Evolutionary conservation across 176 grass and related monocot genomes (phyloP).

Genomic region (Ensete glaucum): DNA sequence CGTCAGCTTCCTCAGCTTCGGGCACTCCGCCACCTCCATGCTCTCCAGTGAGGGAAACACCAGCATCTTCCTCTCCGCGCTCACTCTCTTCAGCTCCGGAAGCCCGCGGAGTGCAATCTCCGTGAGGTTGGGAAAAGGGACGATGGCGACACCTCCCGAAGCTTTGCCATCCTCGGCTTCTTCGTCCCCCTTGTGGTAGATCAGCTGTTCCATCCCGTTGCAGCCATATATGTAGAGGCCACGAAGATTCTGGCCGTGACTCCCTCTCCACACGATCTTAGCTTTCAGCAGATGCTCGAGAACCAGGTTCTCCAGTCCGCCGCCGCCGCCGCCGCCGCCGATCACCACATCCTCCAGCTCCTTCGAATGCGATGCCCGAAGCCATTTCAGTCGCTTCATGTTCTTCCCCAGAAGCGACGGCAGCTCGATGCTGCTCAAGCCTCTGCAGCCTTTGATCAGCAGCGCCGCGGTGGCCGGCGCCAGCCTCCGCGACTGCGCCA

Average conservation of each 20-base stretch:
- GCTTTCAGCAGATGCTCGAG: conserved; percentile 58
- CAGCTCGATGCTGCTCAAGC: conserved; percentile 53
- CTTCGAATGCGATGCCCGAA: conserved; percentile 46
- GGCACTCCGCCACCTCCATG: conserved; percentile 60
- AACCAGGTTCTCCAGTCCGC: conserved; percentile 52
- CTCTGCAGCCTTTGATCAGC: conserved; percentile 42
- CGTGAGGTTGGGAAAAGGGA: conserved; percentile 67
- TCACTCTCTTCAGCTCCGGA: conserved; percentile 35
- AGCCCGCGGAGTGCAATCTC: conserved; percentile 53
- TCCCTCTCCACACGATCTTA: conserved; percentile 59
- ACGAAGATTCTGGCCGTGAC: conserved; percentile 40
- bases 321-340: conserved; percentile 32
- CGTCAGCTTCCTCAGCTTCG: conserved; percentile 45
- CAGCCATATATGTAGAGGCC: conserved; percentile 65
- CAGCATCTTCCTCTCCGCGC: conserved; percentile 33
- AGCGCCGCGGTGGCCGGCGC: conserved; percentile 59
- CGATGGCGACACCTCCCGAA: conserved; percentile 14
- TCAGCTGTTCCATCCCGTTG: conserved; percentile 52
- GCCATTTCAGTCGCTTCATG: conserved; percentile 60
- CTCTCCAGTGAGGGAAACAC: conserved; percentile 44
- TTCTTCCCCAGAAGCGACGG: conserved; percentile 56
- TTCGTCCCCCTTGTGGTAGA: conserved; percentile 28
- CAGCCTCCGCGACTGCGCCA: conserved; percentile 44
- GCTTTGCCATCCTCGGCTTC: conserved; percentile 1
- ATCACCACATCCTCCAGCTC: conserved; percentile 55